Base-by-base conservation (phyloP, 78 protist species). In the Mastigamoeba balamuthi region DNA sequence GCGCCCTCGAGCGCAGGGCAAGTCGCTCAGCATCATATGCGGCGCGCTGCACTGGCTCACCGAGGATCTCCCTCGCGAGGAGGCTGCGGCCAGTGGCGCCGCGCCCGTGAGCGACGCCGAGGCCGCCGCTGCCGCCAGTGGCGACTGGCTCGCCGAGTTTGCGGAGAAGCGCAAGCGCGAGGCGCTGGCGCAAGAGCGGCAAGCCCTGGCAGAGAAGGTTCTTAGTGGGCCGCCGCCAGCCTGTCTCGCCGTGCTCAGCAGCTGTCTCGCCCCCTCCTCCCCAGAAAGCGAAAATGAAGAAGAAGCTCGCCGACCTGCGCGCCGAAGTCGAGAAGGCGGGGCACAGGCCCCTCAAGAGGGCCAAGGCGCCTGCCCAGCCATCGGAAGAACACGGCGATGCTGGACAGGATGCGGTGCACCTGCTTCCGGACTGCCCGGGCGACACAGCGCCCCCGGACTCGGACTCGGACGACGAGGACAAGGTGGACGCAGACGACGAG, bases 11-110 rank as follows among this genome's bases (percentile, higher is more conserved):
- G 4, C 27, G 4, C 75, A 79, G 77, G 88, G 88, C 37, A 83
- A 83, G 30, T 72, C 83, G 10, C 69, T 83, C 27, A 41, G 71
- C 6, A 0, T 83, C 28, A 35, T 77, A 0, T 83, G 88, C 48
- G 25, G 66, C 41, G 40, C 78, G 17, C 4, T 71, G 17, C 0
- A 0, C 23, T 83, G 81, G 79, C 72, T 83, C 23, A 25, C 38
- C 1, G 69, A 67, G 6, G 40, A 74, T 35, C 1, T 8, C 4
- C n/a, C 27, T 70, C 40, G 23, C 2, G 4, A 40, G 33, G 30
- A n/a, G 4, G 64, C 27, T 70, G 5, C 41, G 33, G n/a, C 41
- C 4, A 3, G n/a, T 4, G 28, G 44, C n/a, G 65, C 5, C 6
- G 17, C 30, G 17, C 3, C 7, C 37, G 10, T 25, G n/a, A n/a